A percentile compares a stretch with the other conserved stretches of the same genome.
phyloP scores from a whole-genome alignment of 306 rosid genomes.

The Quercus berberidifolia region DNA sequence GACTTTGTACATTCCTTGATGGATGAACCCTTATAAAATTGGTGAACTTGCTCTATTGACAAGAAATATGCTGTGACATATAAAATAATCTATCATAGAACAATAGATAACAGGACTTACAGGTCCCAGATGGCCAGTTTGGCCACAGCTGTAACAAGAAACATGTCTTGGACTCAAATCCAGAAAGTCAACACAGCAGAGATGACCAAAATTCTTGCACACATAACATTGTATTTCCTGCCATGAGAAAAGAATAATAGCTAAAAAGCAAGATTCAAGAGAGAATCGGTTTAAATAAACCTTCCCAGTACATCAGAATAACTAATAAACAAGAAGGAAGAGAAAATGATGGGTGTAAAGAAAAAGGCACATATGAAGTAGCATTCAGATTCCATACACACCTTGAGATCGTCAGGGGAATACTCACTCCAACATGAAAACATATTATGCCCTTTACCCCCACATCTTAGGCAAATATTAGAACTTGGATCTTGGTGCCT shows the following conservation, averaged over 20 bases:
- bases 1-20: constrained; percentile 2
- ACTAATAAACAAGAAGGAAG: not conserved
- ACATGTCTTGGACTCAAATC: not conserved
- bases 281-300: not conserved
- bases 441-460: constrained; percentile 14
- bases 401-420: constrained; percentile 12
- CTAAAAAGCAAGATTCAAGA: not conserved
- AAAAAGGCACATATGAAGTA: not conserved
- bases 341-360: not conserved
- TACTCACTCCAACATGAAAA: constrained; percentile 11
- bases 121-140: constrained; percentile 12
- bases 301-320: not conserved
- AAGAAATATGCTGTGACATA: not conserved
- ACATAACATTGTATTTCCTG: constrained; percentile 19
- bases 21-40: not conserved
- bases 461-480: constrained; percentile 17
- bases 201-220: constrained; percentile 19
- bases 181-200: not conserved
- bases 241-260: not conserved
- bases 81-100: not conserved
- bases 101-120: not conserved
- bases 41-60: not conserved
- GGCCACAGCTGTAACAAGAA: constrained; percentile 19
- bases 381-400: not conserved
- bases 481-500: constrained; percentile 1